These are phyloP conservation scores for Hemisphaericaspora subhashii DNA, from an alignment of 1,139 yeast genomes.

Conservation along the genomic window DNA sequence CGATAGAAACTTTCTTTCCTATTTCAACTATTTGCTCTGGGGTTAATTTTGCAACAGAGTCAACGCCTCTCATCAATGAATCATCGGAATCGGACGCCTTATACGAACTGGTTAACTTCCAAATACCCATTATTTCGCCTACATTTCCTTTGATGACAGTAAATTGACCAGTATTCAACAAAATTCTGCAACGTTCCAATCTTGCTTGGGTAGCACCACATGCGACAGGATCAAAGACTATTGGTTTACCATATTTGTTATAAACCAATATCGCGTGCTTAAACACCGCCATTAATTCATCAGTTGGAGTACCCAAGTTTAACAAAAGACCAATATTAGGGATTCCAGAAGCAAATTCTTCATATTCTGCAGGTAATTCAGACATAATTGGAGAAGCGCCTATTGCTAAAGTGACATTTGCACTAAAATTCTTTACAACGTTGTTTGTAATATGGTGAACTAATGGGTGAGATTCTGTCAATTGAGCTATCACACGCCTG, in stretches of 20 bases:
- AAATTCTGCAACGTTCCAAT: conserved; percentile 41
- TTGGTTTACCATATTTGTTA: conserved; percentile 56
- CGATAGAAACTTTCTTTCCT: conserved; percentile 55
- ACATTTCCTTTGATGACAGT: conserved; percentile 83
- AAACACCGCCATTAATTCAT: conserved; percentile 44
- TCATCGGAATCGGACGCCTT: conserved; percentile 38
- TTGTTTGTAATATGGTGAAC: conserved; percentile 87
- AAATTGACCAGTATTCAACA: conserved; percentile 60
- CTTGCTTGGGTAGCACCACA: conserved; percentile 79
- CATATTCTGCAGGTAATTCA: conserved; percentile 68
- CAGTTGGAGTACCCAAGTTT: conserved; percentile 75
- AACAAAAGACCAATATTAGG: conserved; percentile 59
- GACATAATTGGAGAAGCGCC: conserved; percentile 95
- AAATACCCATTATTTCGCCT: conserved; percentile 67
- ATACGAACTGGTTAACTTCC: conserved; percentile 31
- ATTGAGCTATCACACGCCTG: conserved; percentile 6
- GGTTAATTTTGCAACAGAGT: conserved; percentile 43
- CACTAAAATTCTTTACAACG: conserved; percentile 88
- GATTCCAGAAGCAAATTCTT: conserved; percentile 56
- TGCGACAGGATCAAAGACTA: conserved; percentile 89
- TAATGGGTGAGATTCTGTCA: conserved; percentile 46
- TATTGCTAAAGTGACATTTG: conserved; percentile 82
- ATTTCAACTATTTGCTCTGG: conserved; percentile 34
- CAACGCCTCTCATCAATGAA: conserved; percentile 73
- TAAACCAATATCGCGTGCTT: conserved; percentile 58